Percentiles rank a stretch among this genome's conserved stretches.
phyloP scores from a whole-genome alignment of 2,329 filamentous ascomycete genomes.

The Phialophora chinensis region DNA sequence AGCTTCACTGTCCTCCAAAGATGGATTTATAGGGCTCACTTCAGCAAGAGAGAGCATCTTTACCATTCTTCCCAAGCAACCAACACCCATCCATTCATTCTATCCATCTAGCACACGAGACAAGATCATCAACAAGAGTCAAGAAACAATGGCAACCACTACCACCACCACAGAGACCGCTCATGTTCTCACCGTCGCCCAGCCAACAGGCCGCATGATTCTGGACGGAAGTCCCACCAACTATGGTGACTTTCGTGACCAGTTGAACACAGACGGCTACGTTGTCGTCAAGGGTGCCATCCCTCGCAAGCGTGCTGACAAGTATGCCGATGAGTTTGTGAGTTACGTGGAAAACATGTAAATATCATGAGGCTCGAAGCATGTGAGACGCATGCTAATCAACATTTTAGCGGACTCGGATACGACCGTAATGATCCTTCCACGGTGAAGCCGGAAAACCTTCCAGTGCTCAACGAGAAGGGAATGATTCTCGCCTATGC shows the following conservation, averaged over 20 bases:
- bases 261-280: background rate
- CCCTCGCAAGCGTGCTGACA: background rate
- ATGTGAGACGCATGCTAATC: background rate
- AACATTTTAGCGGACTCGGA: background rate
- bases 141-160: background rate
- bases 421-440: background rate
- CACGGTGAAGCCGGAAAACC: background rate
- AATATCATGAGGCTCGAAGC: background rate
- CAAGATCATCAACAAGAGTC: no score
- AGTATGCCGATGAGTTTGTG: background rate
- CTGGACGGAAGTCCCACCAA: background rate
- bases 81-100: no score
- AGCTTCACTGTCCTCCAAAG: no score
- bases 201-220: background rate
- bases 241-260: background rate
- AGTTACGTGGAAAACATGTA: background rate
- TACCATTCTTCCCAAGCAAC: no score
- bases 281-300: background rate
- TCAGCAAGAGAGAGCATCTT: no score
- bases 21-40: no score
- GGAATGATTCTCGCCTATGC: slow-evolving; percentile 57
- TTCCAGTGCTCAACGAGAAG: slow-evolving; percentile 41
- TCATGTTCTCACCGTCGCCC: background rate
- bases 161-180: background rate
- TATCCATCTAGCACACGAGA: no score